These are phyloP conservation scores for Mycena latifolia DNA, from an alignment of 768 basidiomycete genomes.

Conservation along the genomic window DNA sequence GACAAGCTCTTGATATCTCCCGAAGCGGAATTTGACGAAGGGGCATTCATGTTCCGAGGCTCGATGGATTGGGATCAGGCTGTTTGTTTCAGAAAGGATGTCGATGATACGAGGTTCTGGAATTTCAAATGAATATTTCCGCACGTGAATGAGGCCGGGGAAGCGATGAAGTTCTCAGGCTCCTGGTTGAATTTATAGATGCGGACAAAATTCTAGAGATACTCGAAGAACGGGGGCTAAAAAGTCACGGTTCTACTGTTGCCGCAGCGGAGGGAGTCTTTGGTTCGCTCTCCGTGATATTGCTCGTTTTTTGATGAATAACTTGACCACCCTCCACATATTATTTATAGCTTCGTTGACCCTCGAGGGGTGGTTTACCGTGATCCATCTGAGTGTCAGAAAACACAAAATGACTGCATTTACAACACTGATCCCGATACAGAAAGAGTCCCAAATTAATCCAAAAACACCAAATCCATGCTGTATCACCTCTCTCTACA, in stretches of 20 bases:
- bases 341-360: no score
- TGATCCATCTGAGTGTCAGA: no score
- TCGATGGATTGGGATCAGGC: slow-evolving; percentile 26
- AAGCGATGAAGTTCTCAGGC: slow-evolving; percentile 26
- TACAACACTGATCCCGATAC: neutral
- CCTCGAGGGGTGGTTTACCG: no score
- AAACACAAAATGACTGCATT: no score
- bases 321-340: no score
- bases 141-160: slow-evolving; percentile 16
- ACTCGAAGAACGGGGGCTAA: slow-evolving; percentile 8
- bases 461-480: neutral
- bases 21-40: slow-evolving; percentile 18
- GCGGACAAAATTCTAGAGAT: neutral
- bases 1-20: slow-evolving; percentile 17
- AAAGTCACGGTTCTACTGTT: neutral
- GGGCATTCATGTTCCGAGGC: slow-evolving; percentile 22
- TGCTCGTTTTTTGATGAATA: no score
- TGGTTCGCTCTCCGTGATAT: neutral
- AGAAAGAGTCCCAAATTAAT: neutral
- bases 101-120: slow-evolving; percentile 18
- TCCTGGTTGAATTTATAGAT: slow-evolving; percentile 22
- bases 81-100: slow-evolving; percentile 19
- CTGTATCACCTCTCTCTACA: neutral
- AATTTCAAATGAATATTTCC: slow-evolving; percentile 15
- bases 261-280: neutral